Evolutionary conservation across 2,329 filamentous ascomycete species (phyloP).

Genomic region (Aspergillus ochraceus): DNA sequence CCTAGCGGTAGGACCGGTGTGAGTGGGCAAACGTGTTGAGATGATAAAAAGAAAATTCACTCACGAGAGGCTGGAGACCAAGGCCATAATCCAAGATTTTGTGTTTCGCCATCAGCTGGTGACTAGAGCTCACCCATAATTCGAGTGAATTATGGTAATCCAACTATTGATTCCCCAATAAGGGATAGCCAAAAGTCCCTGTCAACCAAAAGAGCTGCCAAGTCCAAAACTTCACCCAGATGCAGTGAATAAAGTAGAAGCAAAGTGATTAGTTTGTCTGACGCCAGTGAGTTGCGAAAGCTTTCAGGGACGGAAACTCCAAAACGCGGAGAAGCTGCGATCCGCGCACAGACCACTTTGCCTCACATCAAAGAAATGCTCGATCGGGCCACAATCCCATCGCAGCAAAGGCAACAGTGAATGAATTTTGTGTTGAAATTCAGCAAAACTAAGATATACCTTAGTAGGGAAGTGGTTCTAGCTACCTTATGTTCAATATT

Average conservation of each 20-base stretch:
- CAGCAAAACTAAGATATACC: too few species aligned
- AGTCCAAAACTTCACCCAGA: background rate
- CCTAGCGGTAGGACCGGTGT: background rate
- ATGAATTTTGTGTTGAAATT: too few species aligned
- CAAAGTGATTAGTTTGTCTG: background rate
- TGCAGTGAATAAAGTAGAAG: background rate
- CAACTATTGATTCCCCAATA: background rate
- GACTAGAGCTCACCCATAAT: background rate
- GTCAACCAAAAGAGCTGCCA: background rate
- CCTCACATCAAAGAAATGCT: background rate
- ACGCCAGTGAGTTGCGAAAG: background rate
- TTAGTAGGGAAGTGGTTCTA: too few species aligned
- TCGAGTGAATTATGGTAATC: background rate
- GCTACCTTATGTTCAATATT: too few species aligned
- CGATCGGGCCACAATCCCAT: background rate
- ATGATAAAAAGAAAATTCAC: background rate
- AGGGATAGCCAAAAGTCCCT: background rate
- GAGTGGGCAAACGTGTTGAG: background rate
- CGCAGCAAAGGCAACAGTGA: too few species aligned
- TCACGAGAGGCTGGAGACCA: background rate
- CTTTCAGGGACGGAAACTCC: background rate
- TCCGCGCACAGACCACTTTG: background rate
- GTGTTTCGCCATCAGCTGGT: background rate
- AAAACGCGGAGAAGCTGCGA: background rate
- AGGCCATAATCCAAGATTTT: background rate